phyloP scores from a whole-genome alignment of 176 grass and related monocot genomes.

The Tillandsia fasciculata region DNA sequence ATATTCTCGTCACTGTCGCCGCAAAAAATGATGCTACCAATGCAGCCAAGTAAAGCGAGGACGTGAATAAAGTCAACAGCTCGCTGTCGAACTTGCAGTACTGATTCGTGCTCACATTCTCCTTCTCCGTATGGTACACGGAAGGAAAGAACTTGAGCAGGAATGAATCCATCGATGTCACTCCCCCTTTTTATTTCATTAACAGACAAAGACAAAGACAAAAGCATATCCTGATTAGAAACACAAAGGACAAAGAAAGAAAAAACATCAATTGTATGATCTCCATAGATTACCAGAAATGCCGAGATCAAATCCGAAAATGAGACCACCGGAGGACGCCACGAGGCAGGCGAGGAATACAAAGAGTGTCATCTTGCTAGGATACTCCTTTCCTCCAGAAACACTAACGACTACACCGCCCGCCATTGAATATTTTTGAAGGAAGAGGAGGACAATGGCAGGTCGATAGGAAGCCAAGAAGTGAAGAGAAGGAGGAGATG shows the following conservation, averaged over 20 bases:
- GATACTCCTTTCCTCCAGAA: constrained; percentile 4
- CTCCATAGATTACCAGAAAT: no score
- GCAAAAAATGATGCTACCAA: no score
- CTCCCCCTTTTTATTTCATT: constrained; percentile 8
- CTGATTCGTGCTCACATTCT: no score
- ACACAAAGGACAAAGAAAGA: no score
- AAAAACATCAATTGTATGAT: no score
- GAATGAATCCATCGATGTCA: no score
- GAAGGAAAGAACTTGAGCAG: no score
- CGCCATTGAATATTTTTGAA: background rate
- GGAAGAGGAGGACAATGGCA: background rate
- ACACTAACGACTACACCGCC: constrained; percentile 4
- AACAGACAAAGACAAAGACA: constrained; percentile 3
- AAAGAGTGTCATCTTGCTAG: constrained; percentile 15
- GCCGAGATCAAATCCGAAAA: constrained; percentile 18
- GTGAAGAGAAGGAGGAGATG: background rate
- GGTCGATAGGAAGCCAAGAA: background rate
- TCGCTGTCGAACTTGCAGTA: no score
- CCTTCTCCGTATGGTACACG: no score
- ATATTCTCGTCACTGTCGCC: background rate
- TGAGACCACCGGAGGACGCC: constrained; percentile 16
- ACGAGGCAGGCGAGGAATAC: constrained; percentile 13
- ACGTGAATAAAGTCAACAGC: no score
- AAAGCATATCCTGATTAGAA: no score
- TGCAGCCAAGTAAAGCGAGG: no score